These are phyloP conservation scores for Sedum album DNA, from an alignment of 164 flowering plant genomes.

Conservation along the genomic window DNA sequence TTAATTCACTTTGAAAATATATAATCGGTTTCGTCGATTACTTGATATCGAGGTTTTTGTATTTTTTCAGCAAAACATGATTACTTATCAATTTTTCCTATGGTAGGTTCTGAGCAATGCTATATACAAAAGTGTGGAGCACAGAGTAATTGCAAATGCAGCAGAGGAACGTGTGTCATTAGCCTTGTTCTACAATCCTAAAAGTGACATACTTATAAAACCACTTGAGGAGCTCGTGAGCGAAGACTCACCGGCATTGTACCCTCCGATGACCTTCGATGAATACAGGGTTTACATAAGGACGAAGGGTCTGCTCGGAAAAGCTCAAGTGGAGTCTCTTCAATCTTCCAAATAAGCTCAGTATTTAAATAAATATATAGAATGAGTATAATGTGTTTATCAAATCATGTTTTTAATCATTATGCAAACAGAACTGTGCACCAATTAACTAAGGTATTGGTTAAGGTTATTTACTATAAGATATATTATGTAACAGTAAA, in stretches of 20 bases:
- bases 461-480: no score
- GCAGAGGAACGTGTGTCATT: no score
- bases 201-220: slow-evolving; percentile 41
- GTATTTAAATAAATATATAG: no score
- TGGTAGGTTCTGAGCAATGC: slow-evolving; percentile 57
- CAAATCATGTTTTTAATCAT: no score
- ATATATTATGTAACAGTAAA: no score
- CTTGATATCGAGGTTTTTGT: no score
- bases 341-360: slow-evolving; percentile 23
- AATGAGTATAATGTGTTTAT: no score
- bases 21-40: no score
- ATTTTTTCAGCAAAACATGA: not conserved
- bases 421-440: no score
- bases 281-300: slow-evolving; percentile 60
- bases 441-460: no score
- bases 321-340: slow-evolving; percentile 52
- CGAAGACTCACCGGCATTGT: slow-evolving; percentile 36
- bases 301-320: slow-evolving; percentile 50
- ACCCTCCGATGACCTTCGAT: slow-evolving; percentile 52
- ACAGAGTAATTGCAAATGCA: no score
- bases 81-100: not conserved
- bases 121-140: slow-evolving; percentile 63
- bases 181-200: slow-evolving; percentile 75
- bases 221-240: slow-evolving; percentile 43
- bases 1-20: no score